Percentiles rank a stretch among this genome's conserved stretches.
phyloP scores from a whole-genome alignment of 176 grass and related monocot genomes.

The Microstegium vimineum region DNA sequence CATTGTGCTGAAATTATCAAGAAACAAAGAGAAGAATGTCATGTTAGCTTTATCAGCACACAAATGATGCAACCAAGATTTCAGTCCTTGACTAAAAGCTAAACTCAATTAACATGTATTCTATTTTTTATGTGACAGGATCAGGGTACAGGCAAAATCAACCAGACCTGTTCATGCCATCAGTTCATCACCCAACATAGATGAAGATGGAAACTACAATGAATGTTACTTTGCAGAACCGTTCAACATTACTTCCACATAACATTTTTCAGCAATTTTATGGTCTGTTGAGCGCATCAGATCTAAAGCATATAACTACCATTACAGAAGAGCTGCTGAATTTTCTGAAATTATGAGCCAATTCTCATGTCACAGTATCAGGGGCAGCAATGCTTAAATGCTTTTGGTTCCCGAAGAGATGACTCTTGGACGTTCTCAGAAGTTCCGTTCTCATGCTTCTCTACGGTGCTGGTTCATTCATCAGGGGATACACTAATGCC shows the following conservation, averaged over 20 bases:
- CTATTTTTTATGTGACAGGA: too few relatives aligned
- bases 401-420: background rate
- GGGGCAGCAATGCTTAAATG: background rate
- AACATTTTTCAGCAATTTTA: too few relatives aligned
- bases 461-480: background rate
- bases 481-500: background rate
- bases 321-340: background rate
- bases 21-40: background rate
- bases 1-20: background rate
- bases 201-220: too few relatives aligned
- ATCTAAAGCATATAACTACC: background rate
- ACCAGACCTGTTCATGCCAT: too few relatives aligned
- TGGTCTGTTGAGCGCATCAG: background rate
- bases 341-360: background rate
- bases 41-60: too few relatives aligned
- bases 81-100: too few relatives aligned
- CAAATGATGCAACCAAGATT: too few relatives aligned
- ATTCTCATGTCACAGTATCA: background rate
- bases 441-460: background rate
- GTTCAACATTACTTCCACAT: too few relatives aligned
- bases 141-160: too few relatives aligned
- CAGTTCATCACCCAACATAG: too few relatives aligned
- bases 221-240: too few relatives aligned
- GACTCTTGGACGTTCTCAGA: constrained; percentile 1
- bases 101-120: too few relatives aligned